Conservation (phyloP, 176 grass and related monocot genomes). For the Carex pumila region DNA sequence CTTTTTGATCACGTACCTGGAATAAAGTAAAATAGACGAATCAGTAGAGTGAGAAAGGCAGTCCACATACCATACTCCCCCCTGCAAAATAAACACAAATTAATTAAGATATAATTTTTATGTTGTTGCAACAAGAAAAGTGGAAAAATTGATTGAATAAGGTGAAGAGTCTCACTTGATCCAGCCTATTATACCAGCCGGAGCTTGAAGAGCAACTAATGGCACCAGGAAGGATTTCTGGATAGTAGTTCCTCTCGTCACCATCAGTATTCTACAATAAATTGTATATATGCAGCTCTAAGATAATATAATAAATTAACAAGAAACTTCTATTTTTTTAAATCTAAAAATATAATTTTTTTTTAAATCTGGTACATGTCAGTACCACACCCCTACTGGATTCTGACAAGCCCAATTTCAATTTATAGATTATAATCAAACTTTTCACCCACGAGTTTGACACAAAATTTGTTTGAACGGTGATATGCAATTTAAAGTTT, state of each 20-base stretch:
- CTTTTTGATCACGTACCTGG: slow-evolving; percentile 45
- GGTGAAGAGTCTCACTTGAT: slow-evolving; percentile 66
- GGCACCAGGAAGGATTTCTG: slow-evolving; percentile 93
- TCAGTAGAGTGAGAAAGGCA: slow-evolving; percentile 74
- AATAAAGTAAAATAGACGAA: slow-evolving; percentile 78
- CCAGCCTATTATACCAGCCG: slow-evolving; percentile 64
- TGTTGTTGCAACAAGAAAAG: slow-evolving; percentile 2
- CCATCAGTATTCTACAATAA: slow-evolving; percentile 62
- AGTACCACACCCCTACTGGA: neutral
- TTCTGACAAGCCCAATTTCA: neutral
- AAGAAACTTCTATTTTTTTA: neutral
- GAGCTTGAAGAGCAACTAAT: slow-evolving; percentile 78
- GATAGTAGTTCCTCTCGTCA: slow-evolving; percentile 81
- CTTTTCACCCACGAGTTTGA: neutral
- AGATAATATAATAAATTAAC: neutral
- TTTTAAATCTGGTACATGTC: no score
- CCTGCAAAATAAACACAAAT: slow-evolving; percentile 38
- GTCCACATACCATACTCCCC: slow-evolving; percentile 89
- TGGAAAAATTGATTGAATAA: neutral
- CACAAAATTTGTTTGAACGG: neutral
- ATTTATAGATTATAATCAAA: neutral
- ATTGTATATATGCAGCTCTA: slow-evolving; percentile 2
- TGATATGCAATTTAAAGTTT: neutral
- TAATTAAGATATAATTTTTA: neutral
- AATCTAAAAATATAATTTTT: no score